These are phyloP conservation scores for Annulohypoxylon nitens DNA, from an alignment of 495 filamentous ascomycete genomes.

Conservation along the genomic window DNA sequence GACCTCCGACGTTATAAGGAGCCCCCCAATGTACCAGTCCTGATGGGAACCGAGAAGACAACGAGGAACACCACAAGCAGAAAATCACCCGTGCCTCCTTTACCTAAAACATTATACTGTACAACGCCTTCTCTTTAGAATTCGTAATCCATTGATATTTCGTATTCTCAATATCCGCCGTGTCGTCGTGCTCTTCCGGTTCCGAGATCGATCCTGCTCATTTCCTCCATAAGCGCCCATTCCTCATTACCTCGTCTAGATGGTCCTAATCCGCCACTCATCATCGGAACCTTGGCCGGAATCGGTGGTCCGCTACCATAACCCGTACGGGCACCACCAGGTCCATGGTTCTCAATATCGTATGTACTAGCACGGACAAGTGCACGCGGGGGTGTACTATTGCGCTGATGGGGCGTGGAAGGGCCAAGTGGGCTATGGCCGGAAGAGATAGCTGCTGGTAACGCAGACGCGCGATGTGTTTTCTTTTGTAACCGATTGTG, in stretches of 20 bases:
- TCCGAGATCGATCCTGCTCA: constrained; percentile 87
- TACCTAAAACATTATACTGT: constrained; percentile 35
- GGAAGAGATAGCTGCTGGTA: constrained; percentile 56
- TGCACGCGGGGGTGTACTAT: constrained; percentile 58
- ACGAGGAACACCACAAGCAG: constrained; percentile 17
- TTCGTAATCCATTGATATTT: constrained; percentile 25
- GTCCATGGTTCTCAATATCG: constrained; percentile 62
- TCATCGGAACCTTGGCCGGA: constrained; percentile 78
- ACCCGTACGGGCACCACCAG: constrained; percentile 35
- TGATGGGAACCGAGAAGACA: constrained; percentile 15
- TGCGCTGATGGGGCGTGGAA: constrained; percentile 57
- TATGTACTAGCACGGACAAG: constrained; percentile 59
- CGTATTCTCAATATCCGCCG: constrained; percentile 47
- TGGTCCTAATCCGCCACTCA: constrained; percentile 60
- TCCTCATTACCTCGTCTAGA: constrained; percentile 59
- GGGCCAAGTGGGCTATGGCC: constrained; percentile 60
- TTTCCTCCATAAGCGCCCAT: constrained; percentile 79
- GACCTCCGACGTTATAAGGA: not conserved
- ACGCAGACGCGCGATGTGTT: constrained; percentile 56
- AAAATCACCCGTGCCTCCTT: constrained; percentile 8
- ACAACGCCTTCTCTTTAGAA: constrained; percentile 37
- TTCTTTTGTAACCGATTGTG: constrained; percentile 77
- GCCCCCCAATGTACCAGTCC: constrained; percentile 22
- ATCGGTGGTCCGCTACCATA: constrained; percentile 69
- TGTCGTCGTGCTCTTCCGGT: constrained; percentile 58